Evolutionary conservation across 345 rosid genomes (phyloP), one percentile per base, ranked within the genome.

Genomic region (Bruguiera sexangula): DNA sequence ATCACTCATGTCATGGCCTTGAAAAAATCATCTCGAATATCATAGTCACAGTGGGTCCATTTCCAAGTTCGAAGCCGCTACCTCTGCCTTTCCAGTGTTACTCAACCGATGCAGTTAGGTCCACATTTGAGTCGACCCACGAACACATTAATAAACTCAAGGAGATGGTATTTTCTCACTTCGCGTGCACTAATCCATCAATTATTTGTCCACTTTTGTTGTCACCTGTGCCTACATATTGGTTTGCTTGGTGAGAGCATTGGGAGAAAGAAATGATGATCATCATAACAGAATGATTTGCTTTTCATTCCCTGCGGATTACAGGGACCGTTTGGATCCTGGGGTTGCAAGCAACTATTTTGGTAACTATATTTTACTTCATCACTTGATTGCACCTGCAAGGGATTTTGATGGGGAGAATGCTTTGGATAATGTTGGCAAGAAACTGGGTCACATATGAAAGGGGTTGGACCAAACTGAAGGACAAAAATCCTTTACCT

Each of bases 171-270:
- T 4, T 48, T 1, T 60, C 31, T 21, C 19, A 59, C 10, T 18
- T 43, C 21, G 20, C 27, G 19, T 6, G 31, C 18, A 37, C 39
- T 21, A 4, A 3, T 9, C 21, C 56, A 10, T 66, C 37, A 6
- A 67, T 72, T 27, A 72, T 46, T 70, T 84, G 53, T 77, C 84
- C 1, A 73, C 77, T 16, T 81, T 82, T 4, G 82, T 77, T 1
- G 21, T 82, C 2, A 27, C 78, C 0, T 26, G 22, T 24, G 79
- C 79, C 5, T 75, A 77, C 48, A 5, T 63, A 0, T 56, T 39
- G 21, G 34, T 52, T 18, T 79, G 84, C 52, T 2, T 75, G 7
- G 59, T 73, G 6, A 77, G 68, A 59, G 65, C 80, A 0, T 66
- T 36, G 34, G 79, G 71, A 32, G 70, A 62, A 0, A 37, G 13